Evolutionary conservation across 352 stramenopile species (phyloP).

Genomic region (Pythium guiyangense): DNA sequence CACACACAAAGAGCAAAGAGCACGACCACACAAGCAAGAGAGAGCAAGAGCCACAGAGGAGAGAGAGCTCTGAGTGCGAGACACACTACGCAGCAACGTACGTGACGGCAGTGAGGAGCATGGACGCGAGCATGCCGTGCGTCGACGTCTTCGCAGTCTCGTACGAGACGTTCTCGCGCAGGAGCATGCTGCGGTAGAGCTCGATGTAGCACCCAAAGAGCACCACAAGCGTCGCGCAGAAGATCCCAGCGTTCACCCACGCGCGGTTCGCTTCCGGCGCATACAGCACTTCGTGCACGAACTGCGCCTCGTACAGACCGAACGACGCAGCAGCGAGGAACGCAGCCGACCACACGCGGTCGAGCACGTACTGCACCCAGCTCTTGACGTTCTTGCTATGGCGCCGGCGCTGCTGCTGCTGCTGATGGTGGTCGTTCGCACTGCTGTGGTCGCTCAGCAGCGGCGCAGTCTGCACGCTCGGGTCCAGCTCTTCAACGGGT

Average conservation of each 20-base stretch:
- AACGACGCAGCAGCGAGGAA: constrained; percentile 48
- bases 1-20: too few species aligned
- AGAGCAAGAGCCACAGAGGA: too few species aligned
- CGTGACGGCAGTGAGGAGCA: constrained; percentile 51
- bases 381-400: constrained; percentile 19
- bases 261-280: constrained; percentile 35
- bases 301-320: constrained; percentile 54
- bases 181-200: constrained; percentile 53
- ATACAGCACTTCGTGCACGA: constrained; percentile 50
- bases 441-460: constrained; percentile 13
- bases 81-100: too few species aligned
- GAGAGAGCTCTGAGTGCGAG: too few species aligned
- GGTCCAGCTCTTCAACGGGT: constrained; percentile 28
- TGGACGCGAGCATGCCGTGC: constrained; percentile 59
- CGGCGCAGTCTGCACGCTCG: too few species aligned
- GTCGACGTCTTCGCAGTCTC: constrained; percentile 57
- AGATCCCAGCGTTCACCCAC: too few species aligned
- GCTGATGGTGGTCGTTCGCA: too few species aligned
- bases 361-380: constrained; percentile 40
- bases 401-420: constrained; percentile 2
- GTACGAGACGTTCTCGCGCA: constrained; percentile 60
- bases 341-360: constrained; percentile 52
- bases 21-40: too few species aligned
- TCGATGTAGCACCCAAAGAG: constrained; percentile 70
- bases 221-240: too few species aligned